Conservation (phyloP, 2,329 filamentous ascomycete genomes). For the Capronia epimyces region DNA sequence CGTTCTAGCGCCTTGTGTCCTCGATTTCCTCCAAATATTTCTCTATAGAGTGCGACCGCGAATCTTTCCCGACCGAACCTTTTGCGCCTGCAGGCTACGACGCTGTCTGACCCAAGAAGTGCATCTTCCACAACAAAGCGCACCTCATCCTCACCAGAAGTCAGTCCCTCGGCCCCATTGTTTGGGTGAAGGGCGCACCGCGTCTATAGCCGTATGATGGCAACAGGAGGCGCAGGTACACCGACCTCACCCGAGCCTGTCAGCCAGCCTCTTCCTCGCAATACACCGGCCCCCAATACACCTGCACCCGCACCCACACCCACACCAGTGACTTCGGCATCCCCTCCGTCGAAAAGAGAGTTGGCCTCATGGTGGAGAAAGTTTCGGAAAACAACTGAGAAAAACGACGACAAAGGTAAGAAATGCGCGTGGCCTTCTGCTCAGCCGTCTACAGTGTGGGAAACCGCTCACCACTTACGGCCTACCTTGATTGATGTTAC, state of each 20-base stretch:
- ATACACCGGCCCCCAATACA: slow-evolving; percentile 30
- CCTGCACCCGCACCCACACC: slow-evolving; percentile 34
- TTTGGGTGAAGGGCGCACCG: slow-evolving; percentile 13
- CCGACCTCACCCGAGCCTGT: slow-evolving; percentile 19
- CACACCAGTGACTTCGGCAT: slow-evolving; percentile 51
- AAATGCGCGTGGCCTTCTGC: not conserved
- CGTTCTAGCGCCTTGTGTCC: not conserved
- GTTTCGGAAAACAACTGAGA: slow-evolving; percentile 69
- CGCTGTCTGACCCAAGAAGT: not conserved
- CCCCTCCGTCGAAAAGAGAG: slow-evolving; percentile 78
- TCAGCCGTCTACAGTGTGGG: not conserved
- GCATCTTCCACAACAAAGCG: not conserved
- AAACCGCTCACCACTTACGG: not conserved
- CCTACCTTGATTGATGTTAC: not conserved
- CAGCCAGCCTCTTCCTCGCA: slow-evolving; percentile 28
- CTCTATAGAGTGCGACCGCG: not conserved
- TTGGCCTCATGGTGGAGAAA: slow-evolving; percentile 96
- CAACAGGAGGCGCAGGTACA: slow-evolving; percentile 22
- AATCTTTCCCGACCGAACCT: not conserved
- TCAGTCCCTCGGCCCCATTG: not conserved
- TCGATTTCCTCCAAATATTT: not conserved
- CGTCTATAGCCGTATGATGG: slow-evolving; percentile 25
- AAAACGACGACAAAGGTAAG: slow-evolving; percentile 59
- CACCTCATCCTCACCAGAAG: not conserved
- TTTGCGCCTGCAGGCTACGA: not conserved